phyloP scores from a whole-genome alignment of 768 basidiomycete genomes.

The Hemileccinum rubropunctum region DNA sequence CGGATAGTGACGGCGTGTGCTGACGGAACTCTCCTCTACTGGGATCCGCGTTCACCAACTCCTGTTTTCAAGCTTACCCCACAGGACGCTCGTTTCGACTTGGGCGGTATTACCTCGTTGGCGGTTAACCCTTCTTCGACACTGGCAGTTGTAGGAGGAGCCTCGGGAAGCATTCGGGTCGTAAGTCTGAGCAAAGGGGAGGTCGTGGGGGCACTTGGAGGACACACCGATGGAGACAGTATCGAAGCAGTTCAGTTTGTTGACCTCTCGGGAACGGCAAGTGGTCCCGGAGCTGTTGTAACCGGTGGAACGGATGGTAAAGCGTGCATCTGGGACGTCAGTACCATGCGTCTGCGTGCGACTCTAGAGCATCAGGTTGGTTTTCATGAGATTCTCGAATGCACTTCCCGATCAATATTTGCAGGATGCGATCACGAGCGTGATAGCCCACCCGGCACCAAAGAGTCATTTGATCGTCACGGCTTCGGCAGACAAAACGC shows the following conservation, averaged over 20 bases:
- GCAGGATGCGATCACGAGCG: slow-evolving; percentile 84
- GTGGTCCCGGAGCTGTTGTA: slow-evolving; percentile 57
- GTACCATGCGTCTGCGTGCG: slow-evolving; percentile 78
- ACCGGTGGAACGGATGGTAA: slow-evolving; percentile 94
- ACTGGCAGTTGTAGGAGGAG: slow-evolving; percentile 88
- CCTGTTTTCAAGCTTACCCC: slow-evolving; percentile 81
- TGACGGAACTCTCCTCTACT: slow-evolving; percentile 79
- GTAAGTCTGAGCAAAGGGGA: slow-evolving; percentile 87
- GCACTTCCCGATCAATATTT: slow-evolving; percentile 7
- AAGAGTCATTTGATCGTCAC: slow-evolving; percentile 78
- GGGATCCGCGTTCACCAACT: slow-evolving; percentile 81
- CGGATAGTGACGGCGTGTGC: slow-evolving; percentile 84
- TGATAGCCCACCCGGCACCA: slow-evolving; percentile 72
- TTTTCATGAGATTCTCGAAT: slow-evolving; percentile 1
- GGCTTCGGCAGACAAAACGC: slow-evolving; percentile 80
- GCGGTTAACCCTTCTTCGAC: slow-evolving; percentile 85
- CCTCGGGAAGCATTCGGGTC: slow-evolving; percentile 80
- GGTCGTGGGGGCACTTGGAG: slow-evolving; percentile 71
- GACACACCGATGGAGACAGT: slow-evolving; percentile 84
- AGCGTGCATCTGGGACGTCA: slow-evolving; percentile 91
- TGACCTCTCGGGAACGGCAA: slow-evolving; percentile 60
- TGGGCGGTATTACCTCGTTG: slow-evolving; percentile 84
- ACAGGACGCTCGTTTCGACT: slow-evolving; percentile 67
- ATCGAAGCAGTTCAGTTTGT: slow-evolving; percentile 86
- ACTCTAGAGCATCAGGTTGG: slow-evolving; percentile 81